Conservation (phyloP, 768 basidiomycete genomes). For the Mycena epipterygia region DNA sequence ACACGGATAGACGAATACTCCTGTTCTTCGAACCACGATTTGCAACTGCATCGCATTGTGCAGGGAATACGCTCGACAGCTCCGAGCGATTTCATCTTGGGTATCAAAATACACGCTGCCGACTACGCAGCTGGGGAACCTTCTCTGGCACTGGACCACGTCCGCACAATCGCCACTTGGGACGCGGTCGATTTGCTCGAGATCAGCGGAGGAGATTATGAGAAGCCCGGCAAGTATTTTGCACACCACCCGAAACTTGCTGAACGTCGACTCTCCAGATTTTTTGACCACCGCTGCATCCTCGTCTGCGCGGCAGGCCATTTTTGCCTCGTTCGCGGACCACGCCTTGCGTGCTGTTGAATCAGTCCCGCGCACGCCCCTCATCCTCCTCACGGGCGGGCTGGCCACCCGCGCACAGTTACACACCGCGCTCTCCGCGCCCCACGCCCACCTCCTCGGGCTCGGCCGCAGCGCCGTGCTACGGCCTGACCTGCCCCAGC, state of each 20-base stretch:
- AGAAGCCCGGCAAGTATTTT: constrained; percentile 62
- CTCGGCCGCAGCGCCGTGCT: constrained; percentile 78
- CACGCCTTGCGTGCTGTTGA: constrained; percentile 63
- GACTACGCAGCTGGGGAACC: constrained; percentile 68
- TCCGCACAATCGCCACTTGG: constrained; percentile 74
- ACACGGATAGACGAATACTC: constrained; percentile 74
- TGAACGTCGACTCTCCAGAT: constrained; percentile 51
- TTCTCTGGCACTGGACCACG: constrained; percentile 69
- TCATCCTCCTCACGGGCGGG: constrained; percentile 87
- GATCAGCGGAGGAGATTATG: constrained; percentile 90
- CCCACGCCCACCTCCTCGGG: constrained; percentile 82
- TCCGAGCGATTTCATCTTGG: constrained; percentile 73
- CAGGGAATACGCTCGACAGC: constrained; percentile 65
- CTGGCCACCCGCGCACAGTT: constrained; percentile 73
- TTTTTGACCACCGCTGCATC: constrained; percentile 51
- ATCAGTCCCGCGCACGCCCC: constrained; percentile 57
- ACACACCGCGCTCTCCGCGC: constrained; percentile 61
- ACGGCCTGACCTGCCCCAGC: constrained; percentile 70
- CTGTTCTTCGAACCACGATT: constrained; percentile 51
- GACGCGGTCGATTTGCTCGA: constrained; percentile 85
- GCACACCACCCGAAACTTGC: neutral
- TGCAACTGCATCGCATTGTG: constrained; percentile 71
- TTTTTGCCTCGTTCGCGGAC: constrained; percentile 79
- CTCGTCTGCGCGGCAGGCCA: constrained; percentile 49
- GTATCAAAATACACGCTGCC: constrained; percentile 85